Conservation (phyloP, 805 yeast species). For the Metschnikowia kofuensis region DNA sequence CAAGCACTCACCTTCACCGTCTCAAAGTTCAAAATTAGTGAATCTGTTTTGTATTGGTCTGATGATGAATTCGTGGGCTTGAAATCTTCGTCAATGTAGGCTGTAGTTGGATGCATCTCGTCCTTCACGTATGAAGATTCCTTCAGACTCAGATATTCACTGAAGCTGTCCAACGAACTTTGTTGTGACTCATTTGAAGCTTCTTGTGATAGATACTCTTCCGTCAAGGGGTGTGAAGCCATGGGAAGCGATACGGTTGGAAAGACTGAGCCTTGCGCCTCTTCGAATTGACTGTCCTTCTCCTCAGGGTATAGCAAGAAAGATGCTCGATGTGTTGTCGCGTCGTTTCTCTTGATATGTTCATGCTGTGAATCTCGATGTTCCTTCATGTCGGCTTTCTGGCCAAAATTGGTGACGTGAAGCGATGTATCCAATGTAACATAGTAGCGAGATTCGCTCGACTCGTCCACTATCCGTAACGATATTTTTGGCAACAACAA, state of each 20-base stretch:
- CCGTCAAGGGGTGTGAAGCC: conserved; percentile 57
- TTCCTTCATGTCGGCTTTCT: conserved; percentile 45
- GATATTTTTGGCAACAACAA: conserved; percentile 48
- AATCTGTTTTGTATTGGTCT: conserved; percentile 50
- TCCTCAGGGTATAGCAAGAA: conserved; percentile 58
- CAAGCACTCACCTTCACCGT: conserved; percentile 45
- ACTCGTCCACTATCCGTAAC: conserved; percentile 25
- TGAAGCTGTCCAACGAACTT: conserved; percentile 10
- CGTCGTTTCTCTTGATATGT: conserved; percentile 71
- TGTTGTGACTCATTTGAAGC: background rate
- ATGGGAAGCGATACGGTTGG: conserved; percentile 65
- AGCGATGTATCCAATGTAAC: conserved; percentile 57
- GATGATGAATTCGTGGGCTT: conserved; percentile 28
- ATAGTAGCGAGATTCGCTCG: conserved; percentile 16
- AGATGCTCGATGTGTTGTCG: conserved; percentile 76
- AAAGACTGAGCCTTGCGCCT: conserved; percentile 48
- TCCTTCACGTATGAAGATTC: conserved; percentile 8
- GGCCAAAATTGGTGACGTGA: conserved; percentile 55
- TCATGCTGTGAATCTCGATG: conserved; percentile 55
- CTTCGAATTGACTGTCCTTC: conserved; percentile 47
- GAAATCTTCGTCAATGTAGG: conserved; percentile 31
- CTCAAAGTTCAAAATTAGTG: conserved; percentile 54
- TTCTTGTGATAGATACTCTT: conserved; percentile 18
- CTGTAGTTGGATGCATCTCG: conserved; percentile 22
- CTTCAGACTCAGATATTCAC: conserved; percentile 8